Conservation (phyloP, 2,329 filamentous ascomycete species). For the Rugonectria rugulosa region DNA sequence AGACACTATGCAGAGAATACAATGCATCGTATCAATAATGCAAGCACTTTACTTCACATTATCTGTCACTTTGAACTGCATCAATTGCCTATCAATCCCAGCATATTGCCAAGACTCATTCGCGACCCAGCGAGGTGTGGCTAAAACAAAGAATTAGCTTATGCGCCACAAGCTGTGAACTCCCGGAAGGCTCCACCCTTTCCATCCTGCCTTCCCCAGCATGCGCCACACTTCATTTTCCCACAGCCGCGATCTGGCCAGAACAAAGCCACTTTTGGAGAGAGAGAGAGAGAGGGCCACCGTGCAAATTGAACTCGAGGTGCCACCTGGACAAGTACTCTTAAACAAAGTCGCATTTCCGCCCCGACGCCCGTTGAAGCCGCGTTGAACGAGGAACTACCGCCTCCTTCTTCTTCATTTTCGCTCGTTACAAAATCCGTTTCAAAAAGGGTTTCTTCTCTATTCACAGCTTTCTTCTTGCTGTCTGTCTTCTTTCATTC, state of each 20-base stretch:
- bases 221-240: conserved; percentile 20
- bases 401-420: no score
- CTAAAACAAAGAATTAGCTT: no score
- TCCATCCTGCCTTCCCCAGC: no score
- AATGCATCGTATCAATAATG: no score
- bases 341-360: not conserved
- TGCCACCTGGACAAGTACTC: conserved; percentile 3
- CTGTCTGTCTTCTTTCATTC: conserved; percentile 25
- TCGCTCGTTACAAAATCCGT: no score
- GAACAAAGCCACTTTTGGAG: conserved; percentile 17
- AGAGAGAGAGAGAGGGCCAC: not conserved
- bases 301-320: conserved; percentile 21
- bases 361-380: not conserved
- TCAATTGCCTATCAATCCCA: no score
- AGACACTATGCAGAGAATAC: no score
- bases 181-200: not conserved
- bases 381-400: no score
- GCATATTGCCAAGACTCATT: no score
- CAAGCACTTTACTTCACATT: no score
- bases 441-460: not conserved
- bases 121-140: no score
- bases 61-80: no score
- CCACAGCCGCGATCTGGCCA: conserved; percentile 34
- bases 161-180: conserved; percentile 17
- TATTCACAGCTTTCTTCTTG: not conserved